These are phyloP conservation scores for Macroventuria anomochaeta DNA, from an alignment of 2,329 filamentous ascomycete species.

Conservation along the genomic window DNA sequence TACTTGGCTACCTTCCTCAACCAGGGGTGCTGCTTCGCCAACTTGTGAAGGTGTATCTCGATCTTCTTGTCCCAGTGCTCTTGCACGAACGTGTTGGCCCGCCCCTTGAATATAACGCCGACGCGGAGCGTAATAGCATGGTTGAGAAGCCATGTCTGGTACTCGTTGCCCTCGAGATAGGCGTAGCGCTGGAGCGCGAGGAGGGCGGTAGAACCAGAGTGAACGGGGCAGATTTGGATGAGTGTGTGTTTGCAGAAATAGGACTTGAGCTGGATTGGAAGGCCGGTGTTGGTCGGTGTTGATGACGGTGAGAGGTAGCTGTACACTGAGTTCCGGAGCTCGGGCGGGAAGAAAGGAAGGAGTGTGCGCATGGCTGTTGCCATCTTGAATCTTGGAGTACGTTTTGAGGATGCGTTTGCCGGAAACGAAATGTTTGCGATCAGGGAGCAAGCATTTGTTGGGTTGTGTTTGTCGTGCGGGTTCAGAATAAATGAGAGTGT, in stretches of 20 bases:
- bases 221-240: conserved; percentile 31
- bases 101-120: conserved; percentile 34
- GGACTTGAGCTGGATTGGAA: conserved; percentile 33
- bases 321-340: conserved; percentile 43
- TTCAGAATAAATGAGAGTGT: not conserved
- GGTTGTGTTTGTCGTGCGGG: not conserved
- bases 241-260: conserved; percentile 36
- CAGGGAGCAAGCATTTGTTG: not conserved
- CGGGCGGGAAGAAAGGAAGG: conserved; percentile 36
- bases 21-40: conserved; percentile 35
- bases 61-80: conserved; percentile 40
- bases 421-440: not conserved
- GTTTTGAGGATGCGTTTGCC: not conserved
- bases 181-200: conserved; percentile 27
- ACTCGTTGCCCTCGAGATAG: conserved; percentile 38
- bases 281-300: conserved; percentile 12
- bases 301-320: conserved; percentile 23
- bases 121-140: conserved; percentile 31
- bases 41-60: conserved; percentile 27
- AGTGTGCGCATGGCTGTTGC: conserved; percentile 19
- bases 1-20: conserved; percentile 30
- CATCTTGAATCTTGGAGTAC: not conserved
- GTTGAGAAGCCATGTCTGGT: conserved; percentile 29
- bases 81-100: conserved; percentile 34
- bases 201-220: conserved; percentile 30